These are phyloP conservation scores for Diaporthe humulicola DNA, from an alignment of 2,329 filamentous ascomycete species.

Conservation along the genomic window DNA sequence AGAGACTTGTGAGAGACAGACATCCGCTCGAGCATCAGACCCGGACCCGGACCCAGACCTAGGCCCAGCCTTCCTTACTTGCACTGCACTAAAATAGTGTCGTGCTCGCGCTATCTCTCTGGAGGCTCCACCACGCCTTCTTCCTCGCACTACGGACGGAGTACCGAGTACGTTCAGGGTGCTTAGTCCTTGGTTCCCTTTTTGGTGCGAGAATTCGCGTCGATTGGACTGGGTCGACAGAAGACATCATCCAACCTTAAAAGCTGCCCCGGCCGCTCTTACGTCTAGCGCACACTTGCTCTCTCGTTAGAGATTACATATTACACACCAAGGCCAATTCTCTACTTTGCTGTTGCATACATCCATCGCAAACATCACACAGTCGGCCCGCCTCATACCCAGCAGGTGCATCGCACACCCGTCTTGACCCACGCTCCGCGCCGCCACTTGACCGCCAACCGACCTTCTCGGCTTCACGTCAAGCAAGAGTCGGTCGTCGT, in stretches of 20 bases:
- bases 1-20: constrained; percentile 20
- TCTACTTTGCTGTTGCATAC: constrained; percentile 7
- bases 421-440: constrained; percentile 19
- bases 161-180: constrained; percentile 38
- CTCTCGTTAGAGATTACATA: constrained; percentile 35
- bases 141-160: constrained; percentile 38
- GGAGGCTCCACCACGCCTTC: constrained; percentile 37
- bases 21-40: constrained; percentile 26
- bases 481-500: constrained; percentile 41
- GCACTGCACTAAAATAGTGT: constrained; percentile 40
- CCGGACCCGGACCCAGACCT: constrained; percentile 28
- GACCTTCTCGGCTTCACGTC: constrained; percentile 18
- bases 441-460: constrained; percentile 8
- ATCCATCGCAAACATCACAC: constrained; percentile 7
- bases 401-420: background rate
- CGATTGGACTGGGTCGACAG: constrained; percentile 25
- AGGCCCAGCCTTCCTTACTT: constrained; percentile 39
- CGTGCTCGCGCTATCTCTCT: constrained; percentile 39
- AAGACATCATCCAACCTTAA: constrained; percentile 36
- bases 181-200: constrained; percentile 19
- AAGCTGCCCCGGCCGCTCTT: constrained; percentile 34
- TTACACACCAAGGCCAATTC: constrained; percentile 20
- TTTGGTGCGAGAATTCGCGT: constrained; percentile 35
- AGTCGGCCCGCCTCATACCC: constrained; percentile 12
- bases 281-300: constrained; percentile 23